Evolutionary conservation across 768 basidiomycete species (phyloP), one percentile per base, ranked within the genome.

Genomic region (Pisolithus microcarpus): DNA sequence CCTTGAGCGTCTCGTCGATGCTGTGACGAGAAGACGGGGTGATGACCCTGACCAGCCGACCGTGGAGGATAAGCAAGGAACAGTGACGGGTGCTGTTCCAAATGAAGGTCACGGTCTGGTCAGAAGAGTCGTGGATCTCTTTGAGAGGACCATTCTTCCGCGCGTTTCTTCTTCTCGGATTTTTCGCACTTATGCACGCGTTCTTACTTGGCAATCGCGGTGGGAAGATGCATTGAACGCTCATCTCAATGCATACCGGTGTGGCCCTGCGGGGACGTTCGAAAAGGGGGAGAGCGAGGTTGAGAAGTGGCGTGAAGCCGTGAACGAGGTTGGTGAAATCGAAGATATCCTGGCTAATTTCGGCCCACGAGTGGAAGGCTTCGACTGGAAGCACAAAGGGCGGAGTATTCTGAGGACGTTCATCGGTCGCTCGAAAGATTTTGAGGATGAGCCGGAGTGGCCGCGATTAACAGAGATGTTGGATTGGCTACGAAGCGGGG

Each of bases 371-470:
- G 78, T 77, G 37, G 75, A 66, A 48, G 70, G 73, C 50, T 66
- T 63, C 52, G 85, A 83, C 55, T 98, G 96, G 96, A 79, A 75
- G 66, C 77, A 88, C 59, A 91, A 95, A 68, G 90, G 83, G 40
- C 77, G 86, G 49, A 93, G 91, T 54, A 75, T 97, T 51, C 78
- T 97, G 52, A 75, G 94, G 69, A 87, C 84, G 47, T 98, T 97
- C 68, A 78, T 90, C 70, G 94, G 88, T 7, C 75, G 89, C 52
- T 91, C 89, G 52, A 84, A 75, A 66, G 89, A 83, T 52, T 97
- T 93, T 56, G 88, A 86, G 65, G 93, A 93, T 47, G 89, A 96
- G 65, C 77, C 82, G 4, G 92, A 91, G 71, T 97, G 88, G 85
- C 64, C 72, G 24, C 72, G 74, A 54, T 71, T 98, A 61, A 72